Evolutionary conservation across 129 eudicot species (phyloP).

Genomic region (Centrapalus pauciflorus): DNA sequence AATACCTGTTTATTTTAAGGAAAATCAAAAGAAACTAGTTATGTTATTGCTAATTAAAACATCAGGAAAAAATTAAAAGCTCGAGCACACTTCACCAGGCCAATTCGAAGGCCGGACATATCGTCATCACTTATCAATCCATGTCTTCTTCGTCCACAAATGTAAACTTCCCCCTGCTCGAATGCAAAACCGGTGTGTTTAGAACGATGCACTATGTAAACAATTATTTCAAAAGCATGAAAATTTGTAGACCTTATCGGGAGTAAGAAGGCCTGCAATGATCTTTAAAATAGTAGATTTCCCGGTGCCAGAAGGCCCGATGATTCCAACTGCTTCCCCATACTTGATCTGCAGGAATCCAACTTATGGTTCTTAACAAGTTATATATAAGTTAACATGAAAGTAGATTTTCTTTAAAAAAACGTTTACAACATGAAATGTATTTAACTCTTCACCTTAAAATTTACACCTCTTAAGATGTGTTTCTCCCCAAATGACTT

Average conservation of each 20-base stretch:
- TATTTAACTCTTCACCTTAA: slow-evolving; percentile 41
- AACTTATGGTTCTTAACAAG: slow-evolving; percentile 7
- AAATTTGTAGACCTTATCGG: slow-evolving; percentile 54
- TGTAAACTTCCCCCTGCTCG: slow-evolving; percentile 69
- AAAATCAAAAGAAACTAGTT: neutral
- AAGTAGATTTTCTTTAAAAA: no score
- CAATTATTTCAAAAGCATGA: neutral
- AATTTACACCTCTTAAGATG: slow-evolving; percentile 71
- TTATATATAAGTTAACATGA: neutral
- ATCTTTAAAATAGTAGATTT: slow-evolving; percentile 76
- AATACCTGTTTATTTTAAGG: slow-evolving; percentile 46
- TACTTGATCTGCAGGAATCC: slow-evolving; percentile 46
- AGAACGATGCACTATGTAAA: neutral
- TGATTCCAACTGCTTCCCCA: slow-evolving; percentile 86
- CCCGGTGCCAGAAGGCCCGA: slow-evolving; percentile 91
- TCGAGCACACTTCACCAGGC: slow-evolving; percentile 47
- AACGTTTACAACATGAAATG: neutral
- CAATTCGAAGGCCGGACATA: slow-evolving; percentile 75
- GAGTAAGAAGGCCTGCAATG: slow-evolving; percentile 85
- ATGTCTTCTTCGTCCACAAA: slow-evolving; percentile 54
- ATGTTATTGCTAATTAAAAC: neutral
- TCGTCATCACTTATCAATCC: slow-evolving; percentile 83
- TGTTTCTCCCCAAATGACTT: slow-evolving; percentile 84
- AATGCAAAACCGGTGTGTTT: slow-evolving; percentile 13
- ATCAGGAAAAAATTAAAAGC: neutral